These are phyloP conservation scores for Puccinia hordei DNA, from an alignment of 1,284 basidiomycete genomes.

Conservation along the genomic window DNA sequence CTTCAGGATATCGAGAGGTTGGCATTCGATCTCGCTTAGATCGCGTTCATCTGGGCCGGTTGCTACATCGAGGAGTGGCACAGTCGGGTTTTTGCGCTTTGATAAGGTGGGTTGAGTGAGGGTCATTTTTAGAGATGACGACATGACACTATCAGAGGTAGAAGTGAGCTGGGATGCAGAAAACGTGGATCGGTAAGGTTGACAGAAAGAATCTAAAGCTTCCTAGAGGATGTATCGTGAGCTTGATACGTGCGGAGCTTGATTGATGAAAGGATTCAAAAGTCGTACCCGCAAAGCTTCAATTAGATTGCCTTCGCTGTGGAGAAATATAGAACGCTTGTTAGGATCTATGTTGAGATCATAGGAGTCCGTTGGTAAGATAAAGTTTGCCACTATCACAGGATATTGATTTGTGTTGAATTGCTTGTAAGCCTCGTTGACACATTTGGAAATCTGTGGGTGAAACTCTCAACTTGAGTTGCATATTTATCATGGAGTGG, in stretches of 20 bases:
- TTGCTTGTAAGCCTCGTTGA: conserved; percentile 85
- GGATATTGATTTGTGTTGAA: conserved; percentile 81
- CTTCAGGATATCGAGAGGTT: conserved; percentile 3
- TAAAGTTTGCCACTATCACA: conserved; percentile 79
- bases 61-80: background rate
- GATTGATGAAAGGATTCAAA: background rate
- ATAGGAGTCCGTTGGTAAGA: conserved; percentile 76
- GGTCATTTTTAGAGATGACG: conserved; percentile 22
- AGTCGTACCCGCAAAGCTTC: conserved; percentile 71
- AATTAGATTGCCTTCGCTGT: conserved; percentile 81
- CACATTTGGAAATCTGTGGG: conserved; percentile 72
- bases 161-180: conserved; percentile 56
- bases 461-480: background rate
- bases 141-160: background rate
- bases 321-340: conserved; percentile 89
- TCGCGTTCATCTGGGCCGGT: background rate
- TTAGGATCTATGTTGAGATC: conserved; percentile 97
- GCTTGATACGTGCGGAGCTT: conserved; percentile 16
- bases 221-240: conserved; percentile 58
- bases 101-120: conserved; percentile 28
- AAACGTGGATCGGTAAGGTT: conserved; percentile 71
- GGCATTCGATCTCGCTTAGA: conserved; percentile 9
- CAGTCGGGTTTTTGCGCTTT: conserved; percentile 24
- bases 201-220: conserved; percentile 69
- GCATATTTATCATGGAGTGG: too few relatives aligned